phyloP scores from a whole-genome alignment of 148 eudicot species.

The Rhododendron ovatum region DNA sequence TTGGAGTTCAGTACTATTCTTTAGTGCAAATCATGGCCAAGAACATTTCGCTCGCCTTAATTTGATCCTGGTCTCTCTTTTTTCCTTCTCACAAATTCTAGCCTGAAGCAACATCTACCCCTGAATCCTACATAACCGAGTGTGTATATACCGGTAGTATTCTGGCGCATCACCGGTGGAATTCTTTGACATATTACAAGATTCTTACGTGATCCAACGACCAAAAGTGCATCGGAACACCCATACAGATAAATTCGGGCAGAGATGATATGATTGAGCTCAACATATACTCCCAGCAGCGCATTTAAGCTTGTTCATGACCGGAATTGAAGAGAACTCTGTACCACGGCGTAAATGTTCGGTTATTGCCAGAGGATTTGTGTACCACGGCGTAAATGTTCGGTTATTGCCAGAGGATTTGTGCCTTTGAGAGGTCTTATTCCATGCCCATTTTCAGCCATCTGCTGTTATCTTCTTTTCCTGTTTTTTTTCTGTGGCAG shows the following conservation, averaged over 20 bases:
- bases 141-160: not conserved
- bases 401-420: not conserved
- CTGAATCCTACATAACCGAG: not conserved
- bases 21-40: not conserved
- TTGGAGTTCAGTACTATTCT: not conserved
- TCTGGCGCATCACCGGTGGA: not conserved
- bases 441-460: not conserved
- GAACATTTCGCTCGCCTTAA: not conserved
- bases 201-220: not conserved
- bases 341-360: not conserved
- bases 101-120: not conserved
- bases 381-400: not conserved
- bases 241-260: not conserved
- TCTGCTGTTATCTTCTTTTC: not conserved
- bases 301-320: not conserved
- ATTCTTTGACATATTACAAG: not conserved
- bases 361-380: not conserved
- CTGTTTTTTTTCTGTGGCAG: not conserved
- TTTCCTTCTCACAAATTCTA: not conserved
- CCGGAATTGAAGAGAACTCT: not conserved
- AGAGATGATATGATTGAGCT: not conserved
- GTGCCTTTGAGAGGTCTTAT: not conserved
- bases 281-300: not conserved
- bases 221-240: not conserved
- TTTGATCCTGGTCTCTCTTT: not conserved